A percentile compares a stretch with the other conserved stretches of the same genome.
phyloP scores from a whole-genome alignment of 345 rosid genomes.

The Psidium friedrichsthalianum region DNA sequence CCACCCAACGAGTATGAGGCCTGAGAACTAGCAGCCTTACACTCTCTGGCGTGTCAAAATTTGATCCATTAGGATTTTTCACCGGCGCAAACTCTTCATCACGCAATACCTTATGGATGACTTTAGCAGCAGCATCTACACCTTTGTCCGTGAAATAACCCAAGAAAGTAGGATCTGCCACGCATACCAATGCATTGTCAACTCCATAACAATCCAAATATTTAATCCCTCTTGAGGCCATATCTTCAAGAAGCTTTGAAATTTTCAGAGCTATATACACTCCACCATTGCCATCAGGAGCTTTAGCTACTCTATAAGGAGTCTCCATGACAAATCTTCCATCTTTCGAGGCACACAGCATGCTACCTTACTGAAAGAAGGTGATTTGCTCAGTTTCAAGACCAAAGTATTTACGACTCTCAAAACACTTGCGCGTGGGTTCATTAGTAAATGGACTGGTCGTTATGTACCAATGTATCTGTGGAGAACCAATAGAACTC shows the following conservation, averaged over 20 bases:
- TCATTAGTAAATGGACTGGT: constrained; percentile 97
- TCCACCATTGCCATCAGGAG: constrained; percentile 99
- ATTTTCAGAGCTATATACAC: constrained; percentile 79
- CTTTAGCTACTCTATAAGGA: constrained; percentile 89
- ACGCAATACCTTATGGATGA: constrained; percentile 85
- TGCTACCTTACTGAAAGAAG: constrained; percentile 94
- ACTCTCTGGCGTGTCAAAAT: constrained; percentile 90
- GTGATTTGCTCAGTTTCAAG: constrained; percentile 90
- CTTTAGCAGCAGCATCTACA: constrained; percentile 89
- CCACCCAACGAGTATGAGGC: constrained; percentile 86
- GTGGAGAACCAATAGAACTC: constrained; percentile 57
- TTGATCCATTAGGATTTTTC: constrained; percentile 89
- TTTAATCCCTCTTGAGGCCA: constrained; percentile 79
- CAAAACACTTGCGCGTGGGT: constrained; percentile 66
- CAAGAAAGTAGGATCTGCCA: constrained; percentile 91
- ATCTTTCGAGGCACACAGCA: constrained; percentile 78
- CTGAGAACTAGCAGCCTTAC: constrained; percentile 79
- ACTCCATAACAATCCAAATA: constrained; percentile 93
- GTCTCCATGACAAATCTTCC: constrained; percentile 92
- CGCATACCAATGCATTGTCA: constrained; percentile 91
- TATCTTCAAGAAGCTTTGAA: constrained; percentile 79
- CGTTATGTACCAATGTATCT: constrained; percentile 95
- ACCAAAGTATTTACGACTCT: constrained; percentile 75
- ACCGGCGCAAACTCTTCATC: constrained; percentile 99
- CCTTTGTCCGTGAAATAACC: constrained; percentile 95